Conservation (phyloP, 768 basidiomycete genomes). For the button mushroom (Agaricus bisporus) region DNA sequence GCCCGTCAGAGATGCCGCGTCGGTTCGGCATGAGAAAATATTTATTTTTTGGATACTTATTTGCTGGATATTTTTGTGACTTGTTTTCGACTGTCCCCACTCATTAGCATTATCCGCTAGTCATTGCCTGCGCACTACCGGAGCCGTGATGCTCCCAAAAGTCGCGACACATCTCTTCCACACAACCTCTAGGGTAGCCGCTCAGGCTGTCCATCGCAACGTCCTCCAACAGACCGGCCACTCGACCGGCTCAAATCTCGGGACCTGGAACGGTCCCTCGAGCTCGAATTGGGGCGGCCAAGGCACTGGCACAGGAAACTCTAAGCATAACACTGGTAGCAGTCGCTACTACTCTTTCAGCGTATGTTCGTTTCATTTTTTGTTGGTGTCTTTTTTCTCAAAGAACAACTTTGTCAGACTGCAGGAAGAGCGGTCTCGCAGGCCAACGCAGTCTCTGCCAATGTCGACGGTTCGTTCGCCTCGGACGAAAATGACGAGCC, state of each 20-base stretch:
- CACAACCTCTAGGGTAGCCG: constrained; percentile 69
- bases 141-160: constrained; percentile 65
- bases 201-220: constrained; percentile 73
- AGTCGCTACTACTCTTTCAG: constrained; percentile 66
- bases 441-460: constrained; percentile 52
- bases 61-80: neutral
- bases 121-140: neutral
- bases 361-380: constrained; percentile 26
- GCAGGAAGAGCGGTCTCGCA: constrained; percentile 70
- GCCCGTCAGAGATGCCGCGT: neutral
- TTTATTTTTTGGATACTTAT: constrained; percentile 1
- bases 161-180: constrained; percentile 75
- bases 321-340: constrained; percentile 67
- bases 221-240: constrained; percentile 55
- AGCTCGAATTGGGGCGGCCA: constrained; percentile 40
- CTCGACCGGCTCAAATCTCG: constrained; percentile 27
- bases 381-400: neutral
- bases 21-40: constrained; percentile 6
- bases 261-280: constrained; percentile 16
- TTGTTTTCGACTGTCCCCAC: neutral
- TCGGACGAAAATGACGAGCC: constrained; percentile 58
- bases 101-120: neutral
- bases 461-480: constrained; percentile 37
- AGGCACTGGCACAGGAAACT: constrained; percentile 62
- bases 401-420: constrained; percentile 32